Conservation (phyloP, 148 eudicot genomes). For the Amaranthus palmeri region DNA sequence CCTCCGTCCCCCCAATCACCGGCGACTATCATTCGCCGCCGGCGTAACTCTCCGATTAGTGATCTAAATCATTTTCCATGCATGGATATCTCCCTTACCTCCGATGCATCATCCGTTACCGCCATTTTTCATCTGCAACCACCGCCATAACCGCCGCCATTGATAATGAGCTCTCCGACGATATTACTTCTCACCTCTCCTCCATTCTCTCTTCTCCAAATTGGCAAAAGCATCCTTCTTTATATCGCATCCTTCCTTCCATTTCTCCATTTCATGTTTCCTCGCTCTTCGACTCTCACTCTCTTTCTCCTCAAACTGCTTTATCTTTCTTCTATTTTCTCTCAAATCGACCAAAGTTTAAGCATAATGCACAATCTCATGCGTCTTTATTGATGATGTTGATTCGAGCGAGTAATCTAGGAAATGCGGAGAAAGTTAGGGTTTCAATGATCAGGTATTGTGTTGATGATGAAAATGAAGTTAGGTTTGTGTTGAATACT, state of each 20-base stretch:
- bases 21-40: conserved; percentile 14
- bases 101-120: conserved; percentile 15
- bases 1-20: neutral
- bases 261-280: conserved; percentile 47
- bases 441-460: conserved; percentile 54
- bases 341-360: conserved; percentile 39
- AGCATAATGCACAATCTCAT: conserved; percentile 37
- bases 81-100: conserved; percentile 20
- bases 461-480: conserved; percentile 30
- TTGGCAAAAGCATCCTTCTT: conserved; percentile 59
- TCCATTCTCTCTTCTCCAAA: conserved; percentile 51
- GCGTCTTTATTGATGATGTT: conserved; percentile 38
- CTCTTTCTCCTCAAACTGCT: conserved; percentile 47
- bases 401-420: conserved; percentile 23
- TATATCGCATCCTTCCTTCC: conserved; percentile 41
- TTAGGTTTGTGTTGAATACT: conserved; percentile 30
- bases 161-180: conserved; percentile 9
- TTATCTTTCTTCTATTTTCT: conserved; percentile 42
- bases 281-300: conserved; percentile 36
- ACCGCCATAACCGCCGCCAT: conserved; percentile 6
- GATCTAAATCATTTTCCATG: conserved; percentile 1
- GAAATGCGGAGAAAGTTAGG: conserved; percentile 43
- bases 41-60: neutral
- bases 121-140: conserved; percentile 16
- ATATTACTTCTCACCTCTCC: conserved; percentile 35